A percentile compares a stretch with the other conserved stretches of the same genome.
These are phyloP conservation scores for Hirschfeldia incana DNA, from an alignment of 345 rosid species.

Conservation along the genomic window DNA sequence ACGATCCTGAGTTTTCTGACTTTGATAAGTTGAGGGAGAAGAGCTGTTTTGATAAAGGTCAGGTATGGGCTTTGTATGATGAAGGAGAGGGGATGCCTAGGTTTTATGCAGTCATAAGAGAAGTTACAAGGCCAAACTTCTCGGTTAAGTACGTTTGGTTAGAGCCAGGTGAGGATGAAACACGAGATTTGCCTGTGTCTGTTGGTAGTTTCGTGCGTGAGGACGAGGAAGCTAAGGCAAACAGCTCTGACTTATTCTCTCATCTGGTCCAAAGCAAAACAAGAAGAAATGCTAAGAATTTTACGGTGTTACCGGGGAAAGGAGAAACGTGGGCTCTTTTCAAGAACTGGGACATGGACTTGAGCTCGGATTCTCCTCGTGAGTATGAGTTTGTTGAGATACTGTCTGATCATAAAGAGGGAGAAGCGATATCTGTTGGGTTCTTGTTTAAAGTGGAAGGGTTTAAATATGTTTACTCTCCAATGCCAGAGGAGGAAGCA, in stretches of 20 bases:
- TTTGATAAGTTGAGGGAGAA: constrained; percentile 56
- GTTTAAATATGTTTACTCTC: constrained; percentile 59
- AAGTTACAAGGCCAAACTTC: constrained; percentile 55
- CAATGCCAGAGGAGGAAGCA: constrained; percentile 34
- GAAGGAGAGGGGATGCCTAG: constrained; percentile 85
- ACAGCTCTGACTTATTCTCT: constrained; percentile 56
- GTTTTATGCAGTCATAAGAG: constrained; percentile 65
- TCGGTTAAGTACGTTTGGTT: constrained; percentile 70
- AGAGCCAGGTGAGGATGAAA: constrained; percentile 41
- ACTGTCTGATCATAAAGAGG: constrained; percentile 51
- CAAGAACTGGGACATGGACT: constrained; percentile 59
- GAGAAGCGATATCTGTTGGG: constrained; percentile 52
- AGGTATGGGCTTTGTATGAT: constrained; percentile 93
- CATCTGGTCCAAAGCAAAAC: constrained; percentile 45
- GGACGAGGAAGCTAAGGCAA: constrained; percentile 14
- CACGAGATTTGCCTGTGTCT: constrained; percentile 57
- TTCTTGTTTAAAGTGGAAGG: constrained; percentile 70
- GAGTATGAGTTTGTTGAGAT: constrained; percentile 70
- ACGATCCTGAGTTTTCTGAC: constrained; percentile 69
- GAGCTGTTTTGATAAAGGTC: constrained; percentile 52
- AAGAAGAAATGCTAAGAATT: constrained; percentile 32
- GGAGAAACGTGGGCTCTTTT: constrained; percentile 92
- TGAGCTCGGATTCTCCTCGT: constrained; percentile 43
- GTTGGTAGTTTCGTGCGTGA: constrained; percentile 66
- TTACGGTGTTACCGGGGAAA: constrained; percentile 59